phyloP scores from a whole-genome alignment of 169 alveolate species.

The Plasmodium malariae region DNA sequence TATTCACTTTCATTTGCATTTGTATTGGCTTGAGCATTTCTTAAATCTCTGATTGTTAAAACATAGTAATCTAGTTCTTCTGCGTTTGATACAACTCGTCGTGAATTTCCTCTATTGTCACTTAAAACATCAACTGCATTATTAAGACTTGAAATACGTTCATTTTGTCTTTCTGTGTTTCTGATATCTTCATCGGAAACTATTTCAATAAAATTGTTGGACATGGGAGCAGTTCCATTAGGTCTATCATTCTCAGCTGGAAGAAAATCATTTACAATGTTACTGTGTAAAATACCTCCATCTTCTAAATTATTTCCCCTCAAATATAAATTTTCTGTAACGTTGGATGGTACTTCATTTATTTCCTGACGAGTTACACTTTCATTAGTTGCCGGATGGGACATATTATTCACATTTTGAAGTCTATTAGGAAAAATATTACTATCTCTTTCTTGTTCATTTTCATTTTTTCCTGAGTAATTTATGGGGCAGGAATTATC shows the following conservation, averaged over 20 bases:
- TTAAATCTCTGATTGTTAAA: constrained; percentile 32
- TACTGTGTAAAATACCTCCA: not conserved
- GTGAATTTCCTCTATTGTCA: constrained; percentile 5
- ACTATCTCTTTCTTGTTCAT: not conserved
- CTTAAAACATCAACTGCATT: not conserved
- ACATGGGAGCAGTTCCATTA: too few species aligned
- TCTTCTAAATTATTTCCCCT: not conserved
- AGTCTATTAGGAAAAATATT: not conserved
- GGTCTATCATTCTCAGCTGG: not conserved
- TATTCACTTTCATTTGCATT: constrained; percentile 21
- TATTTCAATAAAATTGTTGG: not conserved
- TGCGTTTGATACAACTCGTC: constrained; percentile 1
- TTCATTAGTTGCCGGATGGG: not conserved
- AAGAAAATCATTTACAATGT: not conserved
- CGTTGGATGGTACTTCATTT: not conserved
- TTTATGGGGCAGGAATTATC: not conserved
- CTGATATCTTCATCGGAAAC: not conserved
- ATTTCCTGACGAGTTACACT: not conserved
- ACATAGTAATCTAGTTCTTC: constrained; percentile 62
- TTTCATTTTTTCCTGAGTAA: not conserved
- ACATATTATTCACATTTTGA: not conserved
- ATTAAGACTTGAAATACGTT: not conserved
- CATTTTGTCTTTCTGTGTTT: constrained; percentile 16
- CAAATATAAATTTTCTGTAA: not conserved
- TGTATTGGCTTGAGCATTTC: constrained; percentile 17